Conservation (phyloP, 371 early-diverging fungal genomes). For the Mucor indicus region DNA sequence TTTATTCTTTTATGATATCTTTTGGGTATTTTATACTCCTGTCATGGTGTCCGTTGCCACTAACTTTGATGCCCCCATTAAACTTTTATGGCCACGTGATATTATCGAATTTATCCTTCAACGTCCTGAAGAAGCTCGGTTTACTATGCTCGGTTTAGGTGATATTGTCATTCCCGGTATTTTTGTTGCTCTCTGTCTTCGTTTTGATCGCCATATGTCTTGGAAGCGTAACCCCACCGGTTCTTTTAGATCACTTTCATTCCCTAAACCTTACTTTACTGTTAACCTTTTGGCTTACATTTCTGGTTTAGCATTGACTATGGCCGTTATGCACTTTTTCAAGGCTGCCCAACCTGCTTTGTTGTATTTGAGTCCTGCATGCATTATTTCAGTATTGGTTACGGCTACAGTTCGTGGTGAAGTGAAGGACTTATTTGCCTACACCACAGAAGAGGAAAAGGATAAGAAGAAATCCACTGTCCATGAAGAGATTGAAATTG, state of each 20-base stretch:
- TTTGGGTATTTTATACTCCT: slow-evolving; percentile 98
- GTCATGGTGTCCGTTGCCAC: slow-evolving; percentile 98
- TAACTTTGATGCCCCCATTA: slow-evolving; percentile 95
- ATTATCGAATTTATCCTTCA: slow-evolving; percentile 50
- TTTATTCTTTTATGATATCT: slow-evolving; percentile 95
- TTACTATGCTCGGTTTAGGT: slow-evolving; percentile 97
- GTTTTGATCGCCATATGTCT: slow-evolving; percentile 79
- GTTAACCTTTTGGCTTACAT: slow-evolving; percentile 80
- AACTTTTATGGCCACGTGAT: slow-evolving; percentile 89
- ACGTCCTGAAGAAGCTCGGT: slow-evolving; percentile 40
- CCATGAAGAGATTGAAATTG: slow-evolving; percentile 9
- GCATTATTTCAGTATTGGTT: slow-evolving; percentile 82
- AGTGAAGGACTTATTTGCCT: slow-evolving; percentile 76
- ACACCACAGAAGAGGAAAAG: slow-evolving; percentile 65
- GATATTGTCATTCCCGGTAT: slow-evolving; percentile 98
- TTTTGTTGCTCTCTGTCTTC: slow-evolving; percentile 87
- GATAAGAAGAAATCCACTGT: slow-evolving; percentile 39
- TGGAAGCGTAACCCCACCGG: slow-evolving; percentile 49
- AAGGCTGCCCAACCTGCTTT: slow-evolving; percentile 97
- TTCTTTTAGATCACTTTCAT: slow-evolving; percentile 56
- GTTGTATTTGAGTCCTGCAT: slow-evolving; percentile 94
- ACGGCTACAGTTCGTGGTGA: slow-evolving; percentile 84
- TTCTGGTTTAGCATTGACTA: slow-evolving; percentile 84
- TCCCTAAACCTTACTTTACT: slow-evolving; percentile 87
- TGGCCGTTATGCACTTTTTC: slow-evolving; percentile 94